These are phyloP conservation scores for Lactifluus piperatus DNA, from an alignment of 768 basidiomycete species.

Conservation along the genomic window DNA sequence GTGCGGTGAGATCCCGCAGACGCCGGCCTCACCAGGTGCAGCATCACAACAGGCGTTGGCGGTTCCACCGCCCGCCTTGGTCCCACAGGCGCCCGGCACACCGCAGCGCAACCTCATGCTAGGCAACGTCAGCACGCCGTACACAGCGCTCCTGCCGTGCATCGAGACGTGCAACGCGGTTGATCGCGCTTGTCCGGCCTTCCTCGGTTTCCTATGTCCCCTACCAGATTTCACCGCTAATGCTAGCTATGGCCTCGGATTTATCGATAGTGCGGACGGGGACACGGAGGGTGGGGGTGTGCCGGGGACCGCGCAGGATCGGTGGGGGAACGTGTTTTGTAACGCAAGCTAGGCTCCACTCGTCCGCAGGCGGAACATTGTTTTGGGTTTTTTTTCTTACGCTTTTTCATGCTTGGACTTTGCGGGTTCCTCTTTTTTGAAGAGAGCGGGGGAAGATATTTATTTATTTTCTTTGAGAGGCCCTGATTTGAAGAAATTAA, in stretches of 20 bases:
- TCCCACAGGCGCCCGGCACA: slow-evolving; percentile 32
- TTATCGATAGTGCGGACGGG: slow-evolving; percentile 45
- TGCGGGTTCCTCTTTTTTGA: too few species aligned
- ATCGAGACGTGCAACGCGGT: slow-evolving; percentile 67
- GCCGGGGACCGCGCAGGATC: slow-evolving; percentile 51
- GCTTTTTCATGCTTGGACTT: too few species aligned
- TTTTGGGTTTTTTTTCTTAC: too few species aligned
- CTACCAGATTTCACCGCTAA: slow-evolving; percentile 49
- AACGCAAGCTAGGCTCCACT: slow-evolving; percentile 28
- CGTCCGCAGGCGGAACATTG: too few species aligned
- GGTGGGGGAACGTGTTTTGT: slow-evolving; percentile 75
- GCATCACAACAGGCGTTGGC: slow-evolving; percentile 19
- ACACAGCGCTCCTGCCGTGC: slow-evolving; percentile 66
- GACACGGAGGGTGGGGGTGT: slow-evolving; percentile 41
- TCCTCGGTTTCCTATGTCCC: slow-evolving; percentile 67
- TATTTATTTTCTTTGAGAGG: too few species aligned
- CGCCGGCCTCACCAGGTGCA: slow-evolving; percentile 25
- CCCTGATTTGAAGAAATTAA: too few species aligned
- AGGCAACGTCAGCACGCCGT: slow-evolving; percentile 36
- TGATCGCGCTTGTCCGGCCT: slow-evolving; percentile 69
- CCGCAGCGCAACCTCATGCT: slow-evolving; percentile 39
- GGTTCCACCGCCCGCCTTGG: slow-evolving; percentile 36
- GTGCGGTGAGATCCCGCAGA: slow-evolving; percentile 47
- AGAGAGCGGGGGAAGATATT: too few species aligned
- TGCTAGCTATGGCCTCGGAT: slow-evolving; percentile 69